Evolutionary conservation across 352 stramenopile genomes (phyloP), one percentile per base, ranked within the genome.

Genomic region (Phytophthora pistaciae): DNA sequence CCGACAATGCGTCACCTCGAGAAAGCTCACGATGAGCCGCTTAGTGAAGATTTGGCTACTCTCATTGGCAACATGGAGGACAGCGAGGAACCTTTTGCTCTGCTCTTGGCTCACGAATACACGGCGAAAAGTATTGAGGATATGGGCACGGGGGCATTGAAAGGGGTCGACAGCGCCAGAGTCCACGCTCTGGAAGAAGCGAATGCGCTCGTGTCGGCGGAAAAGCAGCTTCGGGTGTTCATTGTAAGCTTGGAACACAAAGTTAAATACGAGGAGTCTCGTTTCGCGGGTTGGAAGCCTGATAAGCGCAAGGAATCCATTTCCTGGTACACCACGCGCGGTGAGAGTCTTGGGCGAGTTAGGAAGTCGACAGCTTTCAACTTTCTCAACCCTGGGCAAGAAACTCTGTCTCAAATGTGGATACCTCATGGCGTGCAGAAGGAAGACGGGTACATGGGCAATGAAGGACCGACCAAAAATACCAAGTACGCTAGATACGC

Each of bases 31-130:
- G 46, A 53, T 27, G 25, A 14, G 20, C 46, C 46, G 10, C 21
- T 56, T 20, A 56, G 21, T 56, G 49, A 56, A 56, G 46, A 53
- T 20, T 44, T 57, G 44, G 53, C 54, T 13, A 11, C 76, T 50
- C 80, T 79, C 50, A 64, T 74, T 1, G 44, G 59, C 7, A 75
- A 74, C 44, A 71, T 74, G 59, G 69, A 79, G 52, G 75, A 53
- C 20, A 72, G 84, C 57, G 84, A 83, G 21, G 63, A 85, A 23
- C 58, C 40, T 13, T 66, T 67, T 52, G 62, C 56, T 21, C 13
- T 75, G n/a, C 31, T 75, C 7, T 16, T 75, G 10, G 63, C 27
- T 14, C 68, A 75, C 38, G 56, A 67, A 38, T 75, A 70, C 18
- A 70, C 61, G 18, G 44, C 54, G 50, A 70, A 66, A 25, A 66